Evolutionary conservation across 768 basidiomycete genomes (phyloP), one percentile per base, ranked within the genome.

Genomic region (Auriscalpium vulgare): DNA sequence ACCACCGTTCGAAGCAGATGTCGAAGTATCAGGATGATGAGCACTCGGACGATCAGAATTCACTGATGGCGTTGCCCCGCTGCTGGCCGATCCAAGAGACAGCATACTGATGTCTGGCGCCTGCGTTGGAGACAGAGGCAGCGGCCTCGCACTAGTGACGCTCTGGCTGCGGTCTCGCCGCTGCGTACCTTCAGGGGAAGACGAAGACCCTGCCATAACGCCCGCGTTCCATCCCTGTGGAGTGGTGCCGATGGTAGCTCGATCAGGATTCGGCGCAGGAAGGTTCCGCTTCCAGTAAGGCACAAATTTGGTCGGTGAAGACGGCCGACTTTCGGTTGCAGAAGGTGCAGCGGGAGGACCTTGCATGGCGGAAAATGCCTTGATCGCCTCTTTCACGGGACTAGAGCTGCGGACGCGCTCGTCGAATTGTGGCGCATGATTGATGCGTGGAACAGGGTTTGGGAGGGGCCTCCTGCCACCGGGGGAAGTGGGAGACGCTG

Each of bases 221-320:
- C 40, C 40, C 13, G 40, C 40, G 7, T 43, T 43, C 40, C 40
- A 43, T 34, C 54, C 56, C 36, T 50, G 53, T 44, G 54, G 54
- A 23, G 49, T 43, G 34, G 59, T 47, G 10, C 38, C 57, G 37
- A 50, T 46, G 14, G 47, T 37, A 11, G 37, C 47, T 14, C 57
- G 57, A 14, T 56, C 59, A 1, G 51, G 45, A 48, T 59, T 60
- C 35, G 59, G 61, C 2, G 60, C 50, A 7, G 61, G 61, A 37
- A 62, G 54, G 17, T 56, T 57, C 16, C 61, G 61, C 40, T 57
- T 62, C 61, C 61, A 62, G 54, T 62, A 62, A 7, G 61, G 61
- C 16, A 62, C 38, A 40, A 62, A 62, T 43, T 53, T 62, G 44
- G 51, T 51, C 13, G 54, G 34, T 2, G 54, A 55, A 10, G 49